Base-by-base conservation (phyloP, 1,139 yeast species). In the Lodderomyces beijingensis region DNA sequence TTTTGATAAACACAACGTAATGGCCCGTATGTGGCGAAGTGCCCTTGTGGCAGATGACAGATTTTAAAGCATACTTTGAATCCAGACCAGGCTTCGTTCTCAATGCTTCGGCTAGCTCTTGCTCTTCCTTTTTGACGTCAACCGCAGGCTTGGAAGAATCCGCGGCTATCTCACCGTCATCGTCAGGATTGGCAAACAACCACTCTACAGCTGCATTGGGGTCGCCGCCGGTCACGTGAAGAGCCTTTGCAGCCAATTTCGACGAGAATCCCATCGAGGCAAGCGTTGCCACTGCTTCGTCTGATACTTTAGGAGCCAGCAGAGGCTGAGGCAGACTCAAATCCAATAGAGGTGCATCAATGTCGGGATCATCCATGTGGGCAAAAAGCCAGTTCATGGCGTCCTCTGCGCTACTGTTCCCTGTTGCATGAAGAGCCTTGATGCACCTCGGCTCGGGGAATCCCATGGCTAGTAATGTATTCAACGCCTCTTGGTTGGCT, bases 21-120 rank as follows among this genome's bases (percentile, higher is more conserved):
- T 91, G 99, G 0, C 98, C 98, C 0, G 96, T 87, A 42, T 91
- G 96, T 1, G 91, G 86, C 13, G 96, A 86, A 1, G 82, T 70
- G 8, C 99, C 99, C 55, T 91, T 91, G 56, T 91, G 99, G 51
- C 97, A 89, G 15, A 91, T 72, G 7, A 87, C 85, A 0, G 87
- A 85, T 35, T 75, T 70, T 28, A 91, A 59, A 47, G 51, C 84
- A 91, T 5, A 32, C 15, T n/a, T n/a, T n/a, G n/a, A n/a, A n/a
- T n/a, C n/a, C n/a, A n/a, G n/a, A n/a, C n/a, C n/a, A n/a, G n/a
- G n/a, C n/a, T n/a, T n/a, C n/a, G n/a, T n/a, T n/a, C n/a, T n/a
- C 14, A 60, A 46, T 12, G 42, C 33, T 11, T 46, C 31, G 9
- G 34, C 41, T 12, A 57, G 42, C 19, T 43, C 45, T 30, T 28